Evolutionary conservation across 371 early-diverging fungal species (phyloP).

Genomic region (Mucor lusitanicus): DNA sequence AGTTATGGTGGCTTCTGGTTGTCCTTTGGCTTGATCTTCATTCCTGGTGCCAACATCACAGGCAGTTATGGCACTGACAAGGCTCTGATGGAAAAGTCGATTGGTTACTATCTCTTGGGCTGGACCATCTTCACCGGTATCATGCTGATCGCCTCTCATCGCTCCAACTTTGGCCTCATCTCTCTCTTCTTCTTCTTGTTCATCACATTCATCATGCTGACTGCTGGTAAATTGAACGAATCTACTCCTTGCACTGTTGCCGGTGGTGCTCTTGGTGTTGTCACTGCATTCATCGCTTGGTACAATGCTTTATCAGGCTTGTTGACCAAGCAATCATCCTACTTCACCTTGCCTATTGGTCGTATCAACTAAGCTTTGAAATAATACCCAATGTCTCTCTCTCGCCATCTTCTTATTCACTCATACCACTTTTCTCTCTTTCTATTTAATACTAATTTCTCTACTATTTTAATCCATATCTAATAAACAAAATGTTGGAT

Average conservation of each 20-base stretch:
- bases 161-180: slow-evolving; percentile 61
- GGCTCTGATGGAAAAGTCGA: slow-evolving; percentile 52
- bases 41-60: slow-evolving; percentile 55
- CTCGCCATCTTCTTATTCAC: neutral
- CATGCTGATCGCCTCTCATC: slow-evolving; percentile 69
- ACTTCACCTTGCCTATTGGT: slow-evolving; percentile 59
- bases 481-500: slow-evolving; percentile 2
- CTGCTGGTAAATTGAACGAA: slow-evolving; percentile 48
- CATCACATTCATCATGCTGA: slow-evolving; percentile 67
- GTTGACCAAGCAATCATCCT: slow-evolving; percentile 57
- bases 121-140: slow-evolving; percentile 75
- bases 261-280: slow-evolving; percentile 69
- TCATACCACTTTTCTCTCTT: slow-evolving; percentile 1
- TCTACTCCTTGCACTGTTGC: slow-evolving; percentile 40
- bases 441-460: neutral
- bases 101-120: slow-evolving; percentile 70
- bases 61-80: slow-evolving; percentile 42
- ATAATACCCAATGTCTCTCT: neutral
- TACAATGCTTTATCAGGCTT: slow-evolving; percentile 70
- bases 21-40: slow-evolving; percentile 60
- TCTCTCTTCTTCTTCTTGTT: slow-evolving; percentile 66
- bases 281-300: slow-evolving; percentile 75
- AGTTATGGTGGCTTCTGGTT: slow-evolving; percentile 81
- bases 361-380: slow-evolving; percentile 26
- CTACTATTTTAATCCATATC: slow-evolving; percentile 1